These are phyloP conservation scores for Phytopythium ostracodes DNA, from an alignment of 352 stramenopile species.

Conservation along the genomic window DNA sequence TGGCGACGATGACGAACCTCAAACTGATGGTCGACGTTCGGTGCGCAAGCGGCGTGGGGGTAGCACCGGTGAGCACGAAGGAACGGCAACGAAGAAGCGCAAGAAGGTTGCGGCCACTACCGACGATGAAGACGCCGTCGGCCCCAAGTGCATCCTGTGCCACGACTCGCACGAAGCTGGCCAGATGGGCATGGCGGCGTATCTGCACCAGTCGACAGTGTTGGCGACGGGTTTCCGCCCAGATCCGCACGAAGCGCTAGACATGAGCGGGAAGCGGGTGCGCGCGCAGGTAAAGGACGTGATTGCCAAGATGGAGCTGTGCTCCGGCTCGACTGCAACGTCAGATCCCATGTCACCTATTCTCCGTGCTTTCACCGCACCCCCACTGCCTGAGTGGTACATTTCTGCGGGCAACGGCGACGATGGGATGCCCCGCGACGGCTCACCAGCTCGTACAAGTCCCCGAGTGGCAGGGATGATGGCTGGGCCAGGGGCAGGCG, in stretches of 20 bases:
- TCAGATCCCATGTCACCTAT: slow-evolving; percentile 42
- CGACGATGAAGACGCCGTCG: slow-evolving; percentile 16
- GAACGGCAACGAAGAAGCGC: slow-evolving; percentile 34
- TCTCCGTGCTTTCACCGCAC: slow-evolving; percentile 48
- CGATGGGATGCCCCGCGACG: slow-evolving; percentile 42
- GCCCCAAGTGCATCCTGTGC: slow-evolving; percentile 80
- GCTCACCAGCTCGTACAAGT: slow-evolving; percentile 29
- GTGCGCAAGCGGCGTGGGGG: slow-evolving; percentile 49
- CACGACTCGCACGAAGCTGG: slow-evolving; percentile 73
- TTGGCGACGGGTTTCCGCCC: slow-evolving; percentile 73
- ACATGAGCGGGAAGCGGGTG: slow-evolving; percentile 40
- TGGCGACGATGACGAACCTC: slow-evolving; percentile 9
- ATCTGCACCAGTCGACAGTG: slow-evolving; percentile 86
- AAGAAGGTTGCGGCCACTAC: slow-evolving; percentile 25
- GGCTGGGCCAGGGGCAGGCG: neutral
- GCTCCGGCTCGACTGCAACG: slow-evolving; percentile 41
- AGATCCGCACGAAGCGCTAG: slow-evolving; percentile 57
- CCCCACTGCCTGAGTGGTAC: slow-evolving; percentile 69
- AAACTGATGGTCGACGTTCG: neutral
- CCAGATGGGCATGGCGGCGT: slow-evolving; percentile 84
- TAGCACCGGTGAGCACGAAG: slow-evolving; percentile 21
- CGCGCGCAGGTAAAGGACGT: slow-evolving; percentile 60
- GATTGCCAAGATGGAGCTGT: slow-evolving; percentile 87
- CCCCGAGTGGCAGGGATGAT: slow-evolving; percentile 15
- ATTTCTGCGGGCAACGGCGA: slow-evolving; percentile 43